Evolutionary conservation across 768 basidiomycete genomes (phyloP), one percentile per base, ranked within the genome.

Genomic region (Pleurotus giganteus): DNA sequence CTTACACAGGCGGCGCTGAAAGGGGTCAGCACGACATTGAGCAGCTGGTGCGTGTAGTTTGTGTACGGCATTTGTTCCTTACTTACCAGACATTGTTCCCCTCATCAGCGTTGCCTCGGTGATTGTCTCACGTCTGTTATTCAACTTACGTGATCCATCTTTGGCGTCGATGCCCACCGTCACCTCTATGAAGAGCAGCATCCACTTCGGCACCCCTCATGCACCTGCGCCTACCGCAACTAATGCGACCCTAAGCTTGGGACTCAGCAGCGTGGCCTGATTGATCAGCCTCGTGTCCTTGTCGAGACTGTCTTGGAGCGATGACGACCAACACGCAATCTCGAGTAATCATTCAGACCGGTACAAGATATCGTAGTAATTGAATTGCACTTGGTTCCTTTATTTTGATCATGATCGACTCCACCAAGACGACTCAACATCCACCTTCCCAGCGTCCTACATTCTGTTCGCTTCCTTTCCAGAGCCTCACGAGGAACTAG

Each of bases 91-190:
- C 4, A 21, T 29, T 47, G 46, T 27, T 29, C 15, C 11, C 1
- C 24, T 17, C 19, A n/a, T 43, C 19, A 50, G 49, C 21, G 49
- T 51, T 6, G 49, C 49, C 4, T 34, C 49, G 4, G 34, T 51
- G 5, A 51, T 51, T 7, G 27, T 51, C 31, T 51, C 49, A 3
- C 13, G 49, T 13, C 49, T 51, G 15, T 8, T 51, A 4, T 51
- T 51, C 49, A 51, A 51, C 34, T 26, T 51, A 37, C 49, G 49
- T 4, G 49, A 51, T 8, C 49, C 49, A 9, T 4, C 49, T 9
- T 26, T 51, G 17, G 13, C 21, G 8, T 21, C 31, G 12, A 39
- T 51, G 49, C 2, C 9, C 1, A 1, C 21, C 1, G 21, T 34
- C 3, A 37, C 49, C 13, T 12, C 19, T 0, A 37, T 51, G 32